Percentiles rank a stretch among this genome's conserved stretches.
phyloP scores from a whole-genome alignment of 495 filamentous ascomycete species.

The Talaromyces borbonicus region DNA sequence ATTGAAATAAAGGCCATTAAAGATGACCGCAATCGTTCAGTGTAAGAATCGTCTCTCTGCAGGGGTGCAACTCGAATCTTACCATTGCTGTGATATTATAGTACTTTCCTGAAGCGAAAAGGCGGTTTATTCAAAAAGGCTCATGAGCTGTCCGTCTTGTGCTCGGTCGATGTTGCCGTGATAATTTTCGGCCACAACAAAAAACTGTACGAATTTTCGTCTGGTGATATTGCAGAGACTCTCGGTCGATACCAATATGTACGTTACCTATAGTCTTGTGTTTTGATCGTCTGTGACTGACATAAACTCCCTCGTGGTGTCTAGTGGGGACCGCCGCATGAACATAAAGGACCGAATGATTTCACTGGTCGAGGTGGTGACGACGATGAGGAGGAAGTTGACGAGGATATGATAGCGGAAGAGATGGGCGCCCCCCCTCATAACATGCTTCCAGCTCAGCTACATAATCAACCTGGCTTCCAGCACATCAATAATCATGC shows the following conservation, averaged over 20 bases:
- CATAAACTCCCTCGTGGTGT: neutral
- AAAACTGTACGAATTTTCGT: constrained; percentile 96
- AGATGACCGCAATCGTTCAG: constrained; percentile 96
- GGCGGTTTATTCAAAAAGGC: constrained; percentile 99
- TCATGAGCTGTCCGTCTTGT: constrained; percentile 94
- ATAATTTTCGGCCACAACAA: constrained; percentile 98
- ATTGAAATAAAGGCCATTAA: constrained; percentile 99
- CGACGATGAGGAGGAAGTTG: constrained; percentile 86
- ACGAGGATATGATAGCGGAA: constrained; percentile 52
- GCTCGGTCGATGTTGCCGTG: constrained; percentile 95
- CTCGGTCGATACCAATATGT: constrained; percentile 83
- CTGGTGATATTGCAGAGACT: constrained; percentile 82
- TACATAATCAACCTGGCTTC: constrained; percentile 64
- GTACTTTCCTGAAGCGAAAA: constrained; percentile 97
- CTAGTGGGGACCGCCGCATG: constrained; percentile 83
- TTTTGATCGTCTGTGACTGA: constrained; percentile 10
- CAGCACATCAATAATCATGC: constrained; percentile 78
- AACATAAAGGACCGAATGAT: constrained; percentile 91
- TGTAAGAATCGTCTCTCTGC: constrained; percentile 52
- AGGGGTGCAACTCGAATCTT: neutral
- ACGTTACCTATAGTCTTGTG: constrained; percentile 28
- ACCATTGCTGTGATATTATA: constrained; percentile 23
- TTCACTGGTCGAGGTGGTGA: constrained; percentile 77
- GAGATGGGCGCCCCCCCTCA: constrained; percentile 42
- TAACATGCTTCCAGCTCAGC: constrained; percentile 63